Conservation (phyloP, 805 yeast species). For the Trichomonascus vanleenenianus region DNA sequence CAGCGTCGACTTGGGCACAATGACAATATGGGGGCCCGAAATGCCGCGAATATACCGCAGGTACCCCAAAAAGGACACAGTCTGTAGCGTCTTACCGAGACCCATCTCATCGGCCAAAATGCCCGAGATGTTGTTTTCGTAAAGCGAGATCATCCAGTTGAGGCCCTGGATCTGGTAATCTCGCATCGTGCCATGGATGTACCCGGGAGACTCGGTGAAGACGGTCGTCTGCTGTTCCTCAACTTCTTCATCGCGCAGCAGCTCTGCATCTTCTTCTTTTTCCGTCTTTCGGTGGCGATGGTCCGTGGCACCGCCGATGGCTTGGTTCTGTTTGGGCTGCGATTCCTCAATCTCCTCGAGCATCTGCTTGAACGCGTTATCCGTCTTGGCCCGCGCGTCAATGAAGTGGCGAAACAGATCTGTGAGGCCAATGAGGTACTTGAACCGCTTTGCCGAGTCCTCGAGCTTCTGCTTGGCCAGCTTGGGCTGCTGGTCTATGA, state of each 20-base stretch:
- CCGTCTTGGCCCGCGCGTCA: conserved; percentile 71
- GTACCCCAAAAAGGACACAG: conserved; percentile 86
- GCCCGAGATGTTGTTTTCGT: conserved; percentile 85
- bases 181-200: conserved; percentile 62
- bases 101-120: conserved; percentile 99
- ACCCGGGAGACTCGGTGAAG: conserved; percentile 81
- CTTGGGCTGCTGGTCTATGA: conserved; percentile 23
- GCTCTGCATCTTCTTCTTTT: conserved; percentile 91
- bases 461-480: conserved; percentile 28
- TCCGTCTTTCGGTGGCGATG: conserved; percentile 79
- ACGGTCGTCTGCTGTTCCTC: conserved; percentile 53
- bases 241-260: conserved; percentile 71
- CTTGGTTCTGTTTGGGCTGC: conserved; percentile 14
- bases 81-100: conserved; percentile 89
- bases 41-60: conserved; percentile 68
- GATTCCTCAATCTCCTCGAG: conserved; percentile 25
- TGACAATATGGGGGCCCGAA: conserved; percentile 84
- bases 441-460: conserved; percentile 72
- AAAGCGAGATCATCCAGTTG: conserved; percentile 86
- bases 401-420: conserved; percentile 85
- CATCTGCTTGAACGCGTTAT: conserved; percentile 45
- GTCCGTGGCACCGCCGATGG: conserved; percentile 18
- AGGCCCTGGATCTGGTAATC: conserved; percentile 93
- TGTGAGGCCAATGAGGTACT: conserved; percentile 71
- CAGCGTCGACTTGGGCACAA: conserved; percentile 91